phyloP scores from a whole-genome alignment of 371 early-diverging fungal species.

The Sporodiniella umbellata region DNA sequence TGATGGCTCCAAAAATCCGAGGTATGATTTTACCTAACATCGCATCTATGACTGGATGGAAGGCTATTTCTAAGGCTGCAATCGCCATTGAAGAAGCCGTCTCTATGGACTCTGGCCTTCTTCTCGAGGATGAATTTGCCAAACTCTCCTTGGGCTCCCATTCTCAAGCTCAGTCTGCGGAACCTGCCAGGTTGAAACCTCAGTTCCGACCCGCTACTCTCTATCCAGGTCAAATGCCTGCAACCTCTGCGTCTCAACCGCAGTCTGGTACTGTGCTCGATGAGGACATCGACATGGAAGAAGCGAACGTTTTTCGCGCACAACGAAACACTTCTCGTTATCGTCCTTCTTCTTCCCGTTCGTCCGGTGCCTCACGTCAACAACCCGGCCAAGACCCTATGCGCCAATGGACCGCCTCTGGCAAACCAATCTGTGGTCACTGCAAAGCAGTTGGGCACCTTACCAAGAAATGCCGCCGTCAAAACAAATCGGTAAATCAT shows the following conservation, averaged over 20 bases:
- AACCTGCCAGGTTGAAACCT: no score
- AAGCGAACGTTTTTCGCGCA: no score
- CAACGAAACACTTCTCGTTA: background rate
- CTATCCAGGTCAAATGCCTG: no score
- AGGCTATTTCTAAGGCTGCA: background rate
- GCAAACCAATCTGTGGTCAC: slow-evolving; percentile 7
- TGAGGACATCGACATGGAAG: no score
- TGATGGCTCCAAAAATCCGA: slow-evolving; percentile 4
- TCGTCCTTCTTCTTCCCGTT: background rate
- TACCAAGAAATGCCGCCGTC: slow-evolving; percentile 3
- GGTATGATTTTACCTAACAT: slow-evolving; percentile 3
- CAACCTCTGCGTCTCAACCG: background rate
- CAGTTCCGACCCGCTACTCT: no score
- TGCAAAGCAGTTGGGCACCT: slow-evolving; percentile 1
- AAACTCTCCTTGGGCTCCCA: background rate
- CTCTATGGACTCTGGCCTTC: background rate
- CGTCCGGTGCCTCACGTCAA: background rate
- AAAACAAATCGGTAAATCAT: background rate
- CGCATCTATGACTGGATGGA: background rate
- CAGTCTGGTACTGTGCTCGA: no score
- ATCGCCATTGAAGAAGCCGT: slow-evolving; percentile 4
- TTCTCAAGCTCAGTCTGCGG: no score
- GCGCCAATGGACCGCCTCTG: slow-evolving; percentile 1
- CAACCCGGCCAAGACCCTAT: background rate
- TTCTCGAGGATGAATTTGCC: slow-evolving; percentile 2